Evolutionary conservation across 805 yeast species (phyloP).

Genomic region (Teunomyces pallodes): DNA sequence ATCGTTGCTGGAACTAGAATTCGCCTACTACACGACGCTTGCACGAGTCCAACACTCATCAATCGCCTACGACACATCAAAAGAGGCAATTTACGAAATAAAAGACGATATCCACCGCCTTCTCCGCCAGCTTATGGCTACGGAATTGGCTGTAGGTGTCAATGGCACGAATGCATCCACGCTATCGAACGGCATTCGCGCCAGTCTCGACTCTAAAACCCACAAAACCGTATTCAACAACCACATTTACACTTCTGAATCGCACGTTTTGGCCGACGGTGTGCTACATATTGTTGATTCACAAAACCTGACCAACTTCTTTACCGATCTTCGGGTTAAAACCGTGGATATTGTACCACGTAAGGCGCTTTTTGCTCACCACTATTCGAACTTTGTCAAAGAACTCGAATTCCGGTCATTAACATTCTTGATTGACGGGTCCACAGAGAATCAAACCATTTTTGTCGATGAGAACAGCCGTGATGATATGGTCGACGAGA

Average conservation of each 20-base stretch:
- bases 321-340: slow-evolving; percentile 18
- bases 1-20: slow-evolving; percentile 26
- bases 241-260: slow-evolving; percentile 13
- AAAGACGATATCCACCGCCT: slow-evolving; percentile 25
- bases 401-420: slow-evolving; percentile 65
- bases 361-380: slow-evolving; percentile 37
- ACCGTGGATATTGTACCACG: slow-evolving; percentile 30
- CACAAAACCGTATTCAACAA: slow-evolving; percentile 17
- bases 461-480: slow-evolving; percentile 46
- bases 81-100: slow-evolving; percentile 31
- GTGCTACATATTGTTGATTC: slow-evolving; percentile 30
- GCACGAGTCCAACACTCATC: slow-evolving; percentile 5
- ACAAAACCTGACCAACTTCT: slow-evolving; percentile 14
- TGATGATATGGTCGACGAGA: slow-evolving; percentile 27
- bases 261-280: slow-evolving; percentile 30
- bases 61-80: slow-evolving; percentile 20
- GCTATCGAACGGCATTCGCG: not conserved
- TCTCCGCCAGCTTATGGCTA: slow-evolving; percentile 24
- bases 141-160: slow-evolving; percentile 25
- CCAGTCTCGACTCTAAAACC: not conserved
- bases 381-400: slow-evolving; percentile 62
- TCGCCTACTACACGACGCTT: slow-evolving; percentile 21
- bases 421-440: slow-evolving; percentile 54
- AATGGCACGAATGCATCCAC: slow-evolving; percentile 22
- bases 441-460: slow-evolving; percentile 53